Evolutionary conservation across 2,329 filamentous ascomycete genomes (phyloP).

Genomic region (Ophiostoma australiae): DNA sequence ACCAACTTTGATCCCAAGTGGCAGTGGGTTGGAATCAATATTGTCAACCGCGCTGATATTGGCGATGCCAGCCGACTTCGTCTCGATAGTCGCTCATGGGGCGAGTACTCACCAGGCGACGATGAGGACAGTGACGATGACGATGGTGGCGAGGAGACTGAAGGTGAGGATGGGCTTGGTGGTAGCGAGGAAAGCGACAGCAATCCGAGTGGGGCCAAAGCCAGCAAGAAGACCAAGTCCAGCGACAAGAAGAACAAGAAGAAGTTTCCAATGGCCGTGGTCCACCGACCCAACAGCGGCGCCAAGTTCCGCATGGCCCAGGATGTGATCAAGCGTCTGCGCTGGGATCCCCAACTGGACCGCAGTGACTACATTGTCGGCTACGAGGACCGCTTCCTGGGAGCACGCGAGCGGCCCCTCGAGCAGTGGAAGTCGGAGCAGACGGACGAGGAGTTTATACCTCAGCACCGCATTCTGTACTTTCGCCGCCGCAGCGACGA

Average conservation of each 20-base stretch:
- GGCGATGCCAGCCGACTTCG: constrained; percentile 34
- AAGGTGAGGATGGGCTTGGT: constrained; percentile 39
- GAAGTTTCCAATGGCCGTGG: constrained; percentile 22
- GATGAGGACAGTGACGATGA: constrained; percentile 44
- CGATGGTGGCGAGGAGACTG: constrained; percentile 36
- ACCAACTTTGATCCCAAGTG: constrained; percentile 46
- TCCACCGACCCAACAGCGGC: constrained; percentile 22
- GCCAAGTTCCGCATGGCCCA: constrained; percentile 51
- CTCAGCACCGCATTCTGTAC: constrained; percentile 59
- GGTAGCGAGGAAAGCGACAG: constrained; percentile 30
- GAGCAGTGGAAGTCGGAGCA: constrained; percentile 57
- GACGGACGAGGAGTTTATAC: constrained; percentile 63
- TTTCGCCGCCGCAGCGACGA: constrained; percentile 52
- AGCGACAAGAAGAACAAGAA: constrained; percentile 29
- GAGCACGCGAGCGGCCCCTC: constrained; percentile 49
- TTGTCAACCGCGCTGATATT: constrained; percentile 39
- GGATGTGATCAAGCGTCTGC: constrained; percentile 55
- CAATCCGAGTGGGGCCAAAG: constrained; percentile 32
- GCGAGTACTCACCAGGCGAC: constrained; percentile 40
- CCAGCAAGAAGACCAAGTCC: constrained; percentile 30
- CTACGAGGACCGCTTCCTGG: constrained; percentile 57
- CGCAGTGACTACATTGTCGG: constrained; percentile 52
- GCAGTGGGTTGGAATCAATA: constrained; percentile 45
- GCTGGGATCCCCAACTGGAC: constrained; percentile 54
- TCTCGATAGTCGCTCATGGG: constrained; percentile 48